phyloP scores from a whole-genome alignment of 805 yeast species.

The Kuraishia piskuri region DNA sequence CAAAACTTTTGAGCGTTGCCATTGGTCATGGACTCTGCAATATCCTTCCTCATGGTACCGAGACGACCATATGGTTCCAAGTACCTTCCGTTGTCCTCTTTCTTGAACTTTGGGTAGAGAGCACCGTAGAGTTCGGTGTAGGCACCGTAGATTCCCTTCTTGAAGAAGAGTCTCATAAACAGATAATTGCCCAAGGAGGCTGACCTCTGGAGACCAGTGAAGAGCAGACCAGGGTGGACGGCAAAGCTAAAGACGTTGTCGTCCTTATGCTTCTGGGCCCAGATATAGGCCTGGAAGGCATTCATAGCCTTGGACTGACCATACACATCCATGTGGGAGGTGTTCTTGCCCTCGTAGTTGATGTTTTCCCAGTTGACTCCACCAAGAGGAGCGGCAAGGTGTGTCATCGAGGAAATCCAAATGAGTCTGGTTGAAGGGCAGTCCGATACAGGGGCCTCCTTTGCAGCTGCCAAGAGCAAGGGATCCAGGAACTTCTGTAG shows the following conservation, averaged over 20 bases:
- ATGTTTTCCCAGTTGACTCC: slow-evolving; percentile 4
- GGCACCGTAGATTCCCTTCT: slow-evolving; percentile 23
- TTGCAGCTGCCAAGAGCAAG: slow-evolving; percentile 24
- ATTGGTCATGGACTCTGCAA: neutral
- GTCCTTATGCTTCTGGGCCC: slow-evolving; percentile 13
- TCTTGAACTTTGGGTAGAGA: slow-evolving; percentile 23
- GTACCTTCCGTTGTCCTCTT: slow-evolving; percentile 20
- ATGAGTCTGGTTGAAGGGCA: slow-evolving; percentile 27
- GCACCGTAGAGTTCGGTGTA: slow-evolving; percentile 30
- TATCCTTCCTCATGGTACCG: slow-evolving; percentile 14
- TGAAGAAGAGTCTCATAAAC: slow-evolving; percentile 4
- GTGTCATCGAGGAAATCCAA: slow-evolving; percentile 27
- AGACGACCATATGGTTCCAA: slow-evolving; percentile 26
- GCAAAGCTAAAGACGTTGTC: slow-evolving; percentile 5
- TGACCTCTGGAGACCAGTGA: neutral
- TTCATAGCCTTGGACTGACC: slow-evolving; percentile 30
- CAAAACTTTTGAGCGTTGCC: neutral
- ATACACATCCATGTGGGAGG: neutral
- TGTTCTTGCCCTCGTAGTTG: neutral
- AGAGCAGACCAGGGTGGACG: slow-evolving; percentile 4
- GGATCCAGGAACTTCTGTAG: slow-evolving; percentile 31
- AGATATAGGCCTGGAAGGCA: slow-evolving; percentile 24
- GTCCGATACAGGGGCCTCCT: slow-evolving; percentile 3
- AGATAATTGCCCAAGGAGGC: neutral
- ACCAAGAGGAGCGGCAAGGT: slow-evolving; percentile 13